Evolutionary conservation across 2,329 filamentous ascomycete species (phyloP).

Genomic region (Rugonectria rugulosa): DNA sequence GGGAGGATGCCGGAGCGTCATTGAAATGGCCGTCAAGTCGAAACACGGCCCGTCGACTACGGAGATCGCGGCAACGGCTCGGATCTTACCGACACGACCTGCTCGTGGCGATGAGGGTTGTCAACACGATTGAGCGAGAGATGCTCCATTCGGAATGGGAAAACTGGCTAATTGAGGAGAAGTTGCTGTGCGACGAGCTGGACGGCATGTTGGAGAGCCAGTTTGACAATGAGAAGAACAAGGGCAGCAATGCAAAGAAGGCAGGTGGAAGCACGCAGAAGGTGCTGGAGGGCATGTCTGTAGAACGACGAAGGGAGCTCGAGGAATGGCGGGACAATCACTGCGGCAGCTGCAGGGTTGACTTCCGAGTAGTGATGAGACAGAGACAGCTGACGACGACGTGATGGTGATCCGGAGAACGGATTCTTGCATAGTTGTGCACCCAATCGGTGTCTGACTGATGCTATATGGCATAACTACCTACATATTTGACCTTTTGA

Average conservation of each 20-base stretch:
- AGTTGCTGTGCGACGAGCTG: conserved; percentile 73
- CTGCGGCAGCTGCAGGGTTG: conserved; percentile 63
- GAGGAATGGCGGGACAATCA: conserved; percentile 60
- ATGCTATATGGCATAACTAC: too few relatives aligned
- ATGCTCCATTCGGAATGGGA: conserved; percentile 91
- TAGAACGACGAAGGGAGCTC: conserved; percentile 47
- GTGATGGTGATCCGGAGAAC: neutral
- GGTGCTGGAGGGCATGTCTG: conserved; percentile 40
- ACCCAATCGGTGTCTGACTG: neutral
- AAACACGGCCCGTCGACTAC: conserved; percentile 69
- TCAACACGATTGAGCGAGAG: conserved; percentile 89
- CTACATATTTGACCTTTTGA: too few relatives aligned
- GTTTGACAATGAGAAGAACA: conserved; percentile 24
- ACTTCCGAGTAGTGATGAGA: conserved; percentile 46
- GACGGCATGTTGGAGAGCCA: conserved; percentile 51
- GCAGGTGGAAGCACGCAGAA: conserved; percentile 42
- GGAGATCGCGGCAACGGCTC: conserved; percentile 82
- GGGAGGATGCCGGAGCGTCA: conserved; percentile 58
- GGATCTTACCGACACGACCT: conserved; percentile 89
- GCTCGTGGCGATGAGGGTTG: conserved; percentile 85
- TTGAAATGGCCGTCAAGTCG: conserved; percentile 58
- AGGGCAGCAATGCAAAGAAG: conserved; percentile 25
- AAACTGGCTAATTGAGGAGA: conserved; percentile 87
- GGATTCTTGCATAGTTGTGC: neutral
- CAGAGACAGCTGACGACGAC: conserved; percentile 39